Conservation (phyloP, 305 asterid species). For the Euphrasia arctica region DNA sequence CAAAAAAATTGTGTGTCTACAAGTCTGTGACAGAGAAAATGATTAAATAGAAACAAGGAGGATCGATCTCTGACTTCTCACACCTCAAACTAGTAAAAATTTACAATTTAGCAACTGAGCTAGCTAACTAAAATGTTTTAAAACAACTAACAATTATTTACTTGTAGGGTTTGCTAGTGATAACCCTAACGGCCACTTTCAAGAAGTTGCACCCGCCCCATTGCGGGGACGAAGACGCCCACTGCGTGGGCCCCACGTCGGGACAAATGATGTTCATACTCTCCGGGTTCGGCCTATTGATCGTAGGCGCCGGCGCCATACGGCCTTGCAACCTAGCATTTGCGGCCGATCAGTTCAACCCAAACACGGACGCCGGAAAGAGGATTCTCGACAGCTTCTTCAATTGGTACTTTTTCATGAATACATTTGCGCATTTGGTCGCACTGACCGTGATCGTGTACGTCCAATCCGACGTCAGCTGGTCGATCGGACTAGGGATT, state of each 20-base stretch:
- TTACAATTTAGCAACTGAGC: no score
- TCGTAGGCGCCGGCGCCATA: constrained; percentile 62
- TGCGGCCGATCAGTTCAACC: constrained; percentile 72
- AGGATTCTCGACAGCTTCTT: constrained; percentile 63
- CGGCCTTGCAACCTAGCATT: constrained; percentile 68
- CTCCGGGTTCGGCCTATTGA: constrained; percentile 44
- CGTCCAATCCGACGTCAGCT: constrained; percentile 52
- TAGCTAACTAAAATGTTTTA: no score
- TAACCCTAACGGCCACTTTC: constrained; percentile 49
- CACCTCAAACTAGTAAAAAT: no score
- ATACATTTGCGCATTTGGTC: constrained; percentile 56
- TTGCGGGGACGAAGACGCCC: constrained; percentile 29
- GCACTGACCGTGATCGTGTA: constrained; percentile 59
- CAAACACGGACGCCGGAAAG: constrained; percentile 52
- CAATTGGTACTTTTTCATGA: constrained; percentile 67
- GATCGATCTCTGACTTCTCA: no score
- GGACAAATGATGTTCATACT: constrained; percentile 43
- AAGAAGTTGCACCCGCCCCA: constrained; percentile 51
- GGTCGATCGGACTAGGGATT: constrained; percentile 56
- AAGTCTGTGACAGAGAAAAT: no score
- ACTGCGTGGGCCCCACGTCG: constrained; percentile 40
- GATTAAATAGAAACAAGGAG: no score
- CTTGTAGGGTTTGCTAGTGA: constrained; percentile 42
- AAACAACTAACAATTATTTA: no score
- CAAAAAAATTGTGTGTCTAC: background rate